A percentile compares a stretch with the other conserved stretches of the same genome.
Conservation (phyloP, 805 yeast genomes). For the Saturnispora quitensis region DNA sequence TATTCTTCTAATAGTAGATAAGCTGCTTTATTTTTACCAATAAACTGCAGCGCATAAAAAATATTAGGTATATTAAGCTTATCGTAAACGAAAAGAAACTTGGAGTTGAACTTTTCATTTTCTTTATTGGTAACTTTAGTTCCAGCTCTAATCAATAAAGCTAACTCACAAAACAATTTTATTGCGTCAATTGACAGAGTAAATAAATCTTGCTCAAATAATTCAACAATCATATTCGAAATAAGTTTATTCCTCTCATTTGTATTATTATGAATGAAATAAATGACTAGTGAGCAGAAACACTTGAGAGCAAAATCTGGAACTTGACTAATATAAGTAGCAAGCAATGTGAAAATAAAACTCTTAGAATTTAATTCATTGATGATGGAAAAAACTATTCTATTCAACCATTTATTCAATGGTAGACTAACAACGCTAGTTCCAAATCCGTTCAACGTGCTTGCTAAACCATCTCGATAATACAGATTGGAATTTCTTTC, state of each 20-base stretch:
- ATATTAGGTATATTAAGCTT: slow-evolving; percentile 25
- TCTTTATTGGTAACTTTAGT: slow-evolving; percentile 19
- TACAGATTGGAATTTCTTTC: slow-evolving; percentile 12
- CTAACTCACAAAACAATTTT: slow-evolving; percentile 23
- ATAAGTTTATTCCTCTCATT: slow-evolving; percentile 15
- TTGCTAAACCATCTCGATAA: slow-evolving; percentile 10
- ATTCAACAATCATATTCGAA: slow-evolving; percentile 15
- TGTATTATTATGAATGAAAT: slow-evolving; percentile 17
- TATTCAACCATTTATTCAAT: slow-evolving; percentile 26
- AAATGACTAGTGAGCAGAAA: slow-evolving; percentile 24
- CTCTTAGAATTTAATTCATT: slow-evolving; percentile 26
- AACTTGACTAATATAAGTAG: slow-evolving; percentile 24
- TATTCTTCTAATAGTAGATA: slow-evolving; percentile 42
- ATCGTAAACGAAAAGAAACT: slow-evolving; percentile 25
- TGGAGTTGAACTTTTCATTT: slow-evolving; percentile 11
- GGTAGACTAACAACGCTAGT: slow-evolving; percentile 9
- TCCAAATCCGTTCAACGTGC: slow-evolving; percentile 13
- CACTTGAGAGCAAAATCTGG: slow-evolving; percentile 23
- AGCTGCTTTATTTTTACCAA: slow-evolving; percentile 33
- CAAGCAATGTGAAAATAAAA: slow-evolving; percentile 27
- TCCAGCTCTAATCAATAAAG: slow-evolving; percentile 33
- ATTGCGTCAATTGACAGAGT: slow-evolving; percentile 11
- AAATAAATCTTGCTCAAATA: slow-evolving; percentile 15
- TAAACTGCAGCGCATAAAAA: slow-evolving; percentile 26
- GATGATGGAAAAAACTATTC: slow-evolving; percentile 27